Evolutionary conservation across 2,329 filamentous ascomycete genomes (phyloP).

Genomic region (Cordyceps fumosorosea): DNA sequence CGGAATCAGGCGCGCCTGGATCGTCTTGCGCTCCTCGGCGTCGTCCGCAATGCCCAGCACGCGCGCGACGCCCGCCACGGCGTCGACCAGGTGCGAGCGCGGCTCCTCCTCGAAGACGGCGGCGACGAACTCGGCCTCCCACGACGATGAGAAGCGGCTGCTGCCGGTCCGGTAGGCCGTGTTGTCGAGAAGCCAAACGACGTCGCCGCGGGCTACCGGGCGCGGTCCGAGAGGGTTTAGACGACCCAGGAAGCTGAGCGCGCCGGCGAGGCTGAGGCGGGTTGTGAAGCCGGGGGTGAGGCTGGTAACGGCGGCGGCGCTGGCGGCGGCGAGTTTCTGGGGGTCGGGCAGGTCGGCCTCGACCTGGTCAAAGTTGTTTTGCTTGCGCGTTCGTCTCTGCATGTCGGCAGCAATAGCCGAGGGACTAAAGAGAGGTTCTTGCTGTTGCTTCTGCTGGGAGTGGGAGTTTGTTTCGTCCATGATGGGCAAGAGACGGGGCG

Average conservation of each 20-base stretch:
- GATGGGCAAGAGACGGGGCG: neutral
- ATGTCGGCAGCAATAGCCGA: slow-evolving; percentile 16
- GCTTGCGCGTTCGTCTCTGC: slow-evolving; percentile 26
- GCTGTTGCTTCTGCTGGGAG: neutral
- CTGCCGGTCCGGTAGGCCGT: slow-evolving; percentile 61
- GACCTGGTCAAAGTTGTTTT: slow-evolving; percentile 35
- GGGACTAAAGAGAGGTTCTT: slow-evolving; percentile 4
- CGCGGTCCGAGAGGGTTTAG: slow-evolving; percentile 50
- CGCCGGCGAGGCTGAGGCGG: slow-evolving; percentile 25
- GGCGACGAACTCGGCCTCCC: slow-evolving; percentile 78
- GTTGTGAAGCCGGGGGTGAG: slow-evolving; percentile 17
- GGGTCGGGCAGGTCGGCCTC: slow-evolving; percentile 36
- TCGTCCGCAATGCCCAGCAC: slow-evolving; percentile 59
- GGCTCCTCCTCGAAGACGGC: slow-evolving; percentile 72
- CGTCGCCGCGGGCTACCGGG: slow-evolving; percentile 57
- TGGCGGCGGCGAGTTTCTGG: slow-evolving; percentile 23
- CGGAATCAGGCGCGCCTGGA: slow-evolving; percentile 63
- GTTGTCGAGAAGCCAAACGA: slow-evolving; percentile 86
- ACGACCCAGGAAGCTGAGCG: slow-evolving; percentile 45
- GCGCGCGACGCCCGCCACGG: slow-evolving; percentile 64
- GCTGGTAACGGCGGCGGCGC: neutral
- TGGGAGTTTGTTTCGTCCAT: neutral
- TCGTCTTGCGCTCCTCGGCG: slow-evolving; percentile 50
- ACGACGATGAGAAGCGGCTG: slow-evolving; percentile 38
- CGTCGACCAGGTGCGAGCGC: slow-evolving; percentile 58